phyloP scores from a whole-genome alignment of 1,139 yeast species.

The Nakaseomyces sp. region DNA sequence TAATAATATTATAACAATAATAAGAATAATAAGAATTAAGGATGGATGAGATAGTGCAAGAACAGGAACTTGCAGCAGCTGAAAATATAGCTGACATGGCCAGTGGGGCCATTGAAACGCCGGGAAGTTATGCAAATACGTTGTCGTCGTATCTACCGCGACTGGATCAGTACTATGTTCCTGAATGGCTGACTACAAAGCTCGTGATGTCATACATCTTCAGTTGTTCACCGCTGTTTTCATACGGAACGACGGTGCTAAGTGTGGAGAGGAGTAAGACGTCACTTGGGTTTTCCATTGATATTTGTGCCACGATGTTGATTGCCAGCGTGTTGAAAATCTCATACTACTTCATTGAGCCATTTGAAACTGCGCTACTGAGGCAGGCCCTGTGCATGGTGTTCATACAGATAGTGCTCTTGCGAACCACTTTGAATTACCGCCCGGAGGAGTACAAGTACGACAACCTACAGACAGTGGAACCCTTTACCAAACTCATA shows the following conservation, averaged over 20 bases:
- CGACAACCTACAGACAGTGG: constrained; percentile 27
- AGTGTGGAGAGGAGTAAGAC: constrained; percentile 56
- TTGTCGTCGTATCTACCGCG: constrained; percentile 27
- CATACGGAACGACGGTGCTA: constrained; percentile 76
- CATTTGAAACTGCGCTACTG: constrained; percentile 66
- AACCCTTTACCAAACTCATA: constrained; percentile 21
- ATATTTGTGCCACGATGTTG: constrained; percentile 85
- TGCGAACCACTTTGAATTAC: constrained; percentile 55
- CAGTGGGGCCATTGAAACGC: not conserved
- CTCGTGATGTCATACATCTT: constrained; percentile 37
- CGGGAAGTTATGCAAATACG: constrained; percentile 11
- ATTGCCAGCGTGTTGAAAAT: constrained; percentile 67
- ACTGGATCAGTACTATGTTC: constrained; percentile 37
- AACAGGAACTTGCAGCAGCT: not conserved
- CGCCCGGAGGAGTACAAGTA: constrained; percentile 37
- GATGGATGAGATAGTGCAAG: constrained; percentile 4
- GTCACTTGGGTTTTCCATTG: constrained; percentile 74
- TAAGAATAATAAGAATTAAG: not conserved
- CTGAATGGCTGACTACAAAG: constrained; percentile 39
- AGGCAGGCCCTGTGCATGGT: constrained; percentile 76
- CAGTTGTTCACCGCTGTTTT: constrained; percentile 70
- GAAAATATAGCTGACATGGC: not conserved
- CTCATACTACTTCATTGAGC: constrained; percentile 66
- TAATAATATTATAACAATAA: no score
- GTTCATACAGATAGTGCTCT: constrained; percentile 55